Conservation (phyloP, 805 yeast species). For the Ascoidea tarda region DNA sequence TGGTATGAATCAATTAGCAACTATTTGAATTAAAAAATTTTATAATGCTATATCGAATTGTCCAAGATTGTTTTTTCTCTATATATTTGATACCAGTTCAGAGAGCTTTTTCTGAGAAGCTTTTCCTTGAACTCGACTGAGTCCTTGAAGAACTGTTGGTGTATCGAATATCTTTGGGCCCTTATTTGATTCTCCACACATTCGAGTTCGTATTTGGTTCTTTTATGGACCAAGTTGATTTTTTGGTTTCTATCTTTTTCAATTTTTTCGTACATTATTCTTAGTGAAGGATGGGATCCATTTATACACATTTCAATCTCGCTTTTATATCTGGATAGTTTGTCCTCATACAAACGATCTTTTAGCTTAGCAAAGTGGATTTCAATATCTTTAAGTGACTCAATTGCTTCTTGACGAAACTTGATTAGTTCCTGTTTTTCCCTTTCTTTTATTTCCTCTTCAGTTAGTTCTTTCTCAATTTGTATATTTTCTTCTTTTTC, state of each 20-base stretch:
- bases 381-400: slow-evolving; percentile 68
- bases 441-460: slow-evolving; percentile 19
- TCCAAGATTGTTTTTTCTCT: slow-evolving; percentile 79
- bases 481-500: slow-evolving; percentile 13
- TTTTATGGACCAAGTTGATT: slow-evolving; percentile 32
- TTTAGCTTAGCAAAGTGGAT: slow-evolving; percentile 74
- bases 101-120: slow-evolving; percentile 60
- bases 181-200: slow-evolving; percentile 72
- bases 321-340: slow-evolving; percentile 57
- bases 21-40: no score
- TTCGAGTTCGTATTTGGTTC: slow-evolving; percentile 51
- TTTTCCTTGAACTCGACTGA: slow-evolving; percentile 51
- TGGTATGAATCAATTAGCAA: no score
- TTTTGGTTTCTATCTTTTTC: slow-evolving; percentile 63
- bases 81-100: slow-evolving; percentile 84
- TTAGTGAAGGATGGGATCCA: slow-evolving; percentile 86
- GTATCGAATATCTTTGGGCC: slow-evolving; percentile 66
- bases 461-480: slow-evolving; percentile 9
- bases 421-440: slow-evolving; percentile 5
- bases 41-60: slow-evolving; percentile 14
- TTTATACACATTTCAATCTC: slow-evolving; percentile 78
- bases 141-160: slow-evolving; percentile 67
- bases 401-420: slow-evolving; percentile 48
- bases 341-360: slow-evolving; percentile 76
- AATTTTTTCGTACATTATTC: slow-evolving; percentile 55